phyloP scores from a whole-genome alignment of 164 flowering plant species.

The Saururus chinensis region DNA sequence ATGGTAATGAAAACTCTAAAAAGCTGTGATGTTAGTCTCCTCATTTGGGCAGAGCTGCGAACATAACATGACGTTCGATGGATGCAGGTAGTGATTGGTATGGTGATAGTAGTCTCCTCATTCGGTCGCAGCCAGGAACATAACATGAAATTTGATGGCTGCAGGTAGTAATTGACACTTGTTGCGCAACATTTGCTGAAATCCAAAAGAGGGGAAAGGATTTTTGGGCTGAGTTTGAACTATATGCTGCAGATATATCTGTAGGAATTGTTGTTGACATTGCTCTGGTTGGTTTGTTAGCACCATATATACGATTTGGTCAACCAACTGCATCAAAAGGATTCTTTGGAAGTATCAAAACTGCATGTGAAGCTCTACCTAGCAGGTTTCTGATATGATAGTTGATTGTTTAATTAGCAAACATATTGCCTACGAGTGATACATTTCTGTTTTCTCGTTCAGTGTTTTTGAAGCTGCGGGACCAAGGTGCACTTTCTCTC shows the following conservation, averaged over 20 bases:
- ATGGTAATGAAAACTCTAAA: too few relatives aligned
- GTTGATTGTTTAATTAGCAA: too few relatives aligned
- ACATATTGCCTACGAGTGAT: not conserved
- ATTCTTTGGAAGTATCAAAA: slow-evolving; percentile 49
- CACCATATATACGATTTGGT: slow-evolving; percentile 88
- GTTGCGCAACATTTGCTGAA: slow-evolving; percentile 97
- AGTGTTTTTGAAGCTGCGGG: slow-evolving; percentile 93
- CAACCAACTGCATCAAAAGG: slow-evolving; percentile 51
- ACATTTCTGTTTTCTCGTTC: not conserved
- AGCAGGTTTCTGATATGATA: slow-evolving; percentile 39
- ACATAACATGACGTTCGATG: too few relatives aligned
- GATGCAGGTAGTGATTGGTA: too few relatives aligned
- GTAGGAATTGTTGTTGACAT: slow-evolving; percentile 75
- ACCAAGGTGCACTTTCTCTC: slow-evolving; percentile 69
- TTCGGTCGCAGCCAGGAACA: too few relatives aligned
- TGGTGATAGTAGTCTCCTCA: too few relatives aligned
- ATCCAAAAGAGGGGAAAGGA: slow-evolving; percentile 90
- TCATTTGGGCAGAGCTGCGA: too few relatives aligned
- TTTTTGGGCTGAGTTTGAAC: slow-evolving; percentile 94
- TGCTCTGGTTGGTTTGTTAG: slow-evolving; percentile 87
- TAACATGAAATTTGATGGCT: not conserved
- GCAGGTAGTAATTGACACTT: slow-evolving; percentile 85
- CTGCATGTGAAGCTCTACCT: slow-evolving; percentile 62
- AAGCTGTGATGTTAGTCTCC: too few relatives aligned
- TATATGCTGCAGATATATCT: slow-evolving; percentile 76